Conservation (phyloP, 75 land plant genomes). For the Pinus tabuliformis region DNA sequence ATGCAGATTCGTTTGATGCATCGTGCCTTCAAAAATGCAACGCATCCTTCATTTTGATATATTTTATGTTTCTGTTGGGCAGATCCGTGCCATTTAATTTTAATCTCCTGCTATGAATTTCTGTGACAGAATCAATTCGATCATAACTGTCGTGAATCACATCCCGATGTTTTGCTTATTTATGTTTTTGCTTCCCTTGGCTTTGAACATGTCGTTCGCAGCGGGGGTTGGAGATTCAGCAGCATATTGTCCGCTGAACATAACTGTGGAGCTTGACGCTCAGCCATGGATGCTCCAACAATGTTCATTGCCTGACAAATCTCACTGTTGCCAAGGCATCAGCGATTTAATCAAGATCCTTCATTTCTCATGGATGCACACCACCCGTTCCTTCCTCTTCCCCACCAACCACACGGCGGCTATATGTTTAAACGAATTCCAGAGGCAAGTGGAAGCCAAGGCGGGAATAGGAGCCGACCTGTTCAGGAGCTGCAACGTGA, state of each 20-base stretch:
- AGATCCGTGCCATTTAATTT: too few species aligned
- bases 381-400: not conserved
- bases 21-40: too few species aligned
- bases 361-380: conserved; percentile 8
- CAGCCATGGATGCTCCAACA: not conserved
- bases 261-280: not conserved
- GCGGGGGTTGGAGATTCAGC: too few species aligned
- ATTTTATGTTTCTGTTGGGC: too few species aligned
- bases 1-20: too few species aligned
- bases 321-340: conserved; percentile 2
- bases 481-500: not conserved
- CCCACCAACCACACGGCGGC: not conserved
- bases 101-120: too few species aligned
- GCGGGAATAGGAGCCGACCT: not conserved
- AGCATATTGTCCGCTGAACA: not conserved
- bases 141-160: too few species aligned
- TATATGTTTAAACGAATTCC: not conserved
- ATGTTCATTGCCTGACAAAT: not conserved
- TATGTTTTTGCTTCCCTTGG: too few species aligned
- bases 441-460: not conserved
- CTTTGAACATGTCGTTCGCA: too few species aligned
- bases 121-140: too few species aligned
- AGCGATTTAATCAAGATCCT: not conserved
- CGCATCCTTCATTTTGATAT: too few species aligned
- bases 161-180: too few species aligned